These are phyloP conservation scores for Hordeum pubiflorum DNA, from an alignment of 202 grass and related monocot genomes.

Conservation along the genomic window DNA sequence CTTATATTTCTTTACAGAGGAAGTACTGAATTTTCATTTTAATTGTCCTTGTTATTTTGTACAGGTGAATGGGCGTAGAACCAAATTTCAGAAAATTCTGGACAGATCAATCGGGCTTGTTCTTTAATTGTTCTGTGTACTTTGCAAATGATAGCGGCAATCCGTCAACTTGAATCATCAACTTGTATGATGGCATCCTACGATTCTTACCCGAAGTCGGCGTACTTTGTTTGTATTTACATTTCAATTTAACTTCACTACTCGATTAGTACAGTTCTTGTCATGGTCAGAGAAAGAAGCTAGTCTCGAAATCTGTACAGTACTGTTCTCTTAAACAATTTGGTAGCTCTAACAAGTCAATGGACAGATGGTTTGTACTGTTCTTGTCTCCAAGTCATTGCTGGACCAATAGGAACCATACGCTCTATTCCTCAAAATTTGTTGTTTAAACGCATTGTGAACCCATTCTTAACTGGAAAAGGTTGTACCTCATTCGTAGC, in stretches of 20 bases:
- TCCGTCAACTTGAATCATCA: slow-evolving; percentile 10
- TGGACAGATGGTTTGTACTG: slow-evolving; percentile 16
- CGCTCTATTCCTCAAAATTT: background rate
- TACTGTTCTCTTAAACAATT: background rate
- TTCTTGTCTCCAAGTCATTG: slow-evolving; percentile 14
- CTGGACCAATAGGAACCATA: slow-evolving; percentile 29
- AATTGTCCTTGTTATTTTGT: background rate
- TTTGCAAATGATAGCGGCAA: slow-evolving; percentile 3
- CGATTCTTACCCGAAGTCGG: background rate
- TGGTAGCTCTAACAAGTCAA: slow-evolving; percentile 18
- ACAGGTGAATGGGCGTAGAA: background rate
- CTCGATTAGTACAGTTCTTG: background rate
- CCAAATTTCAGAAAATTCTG: background rate
- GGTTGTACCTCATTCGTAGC: slow-evolving; percentile 2
- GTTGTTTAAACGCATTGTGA: background rate
- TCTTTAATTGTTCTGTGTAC: background rate
- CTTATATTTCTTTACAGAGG: no score
- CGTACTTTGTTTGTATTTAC: background rate
- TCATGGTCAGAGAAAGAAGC: background rate
- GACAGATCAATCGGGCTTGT: background rate
- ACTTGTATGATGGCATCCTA: background rate
- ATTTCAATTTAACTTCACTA: background rate
- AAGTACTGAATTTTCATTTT: background rate
- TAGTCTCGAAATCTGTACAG: background rate
- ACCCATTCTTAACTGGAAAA: slow-evolving; percentile 25